A percentile compares a stretch with the other conserved stretches of the same genome.
Conservation (phyloP, 2,329 filamentous ascomycete genomes). For the Aspergillus pseudoglaucus region DNA sequence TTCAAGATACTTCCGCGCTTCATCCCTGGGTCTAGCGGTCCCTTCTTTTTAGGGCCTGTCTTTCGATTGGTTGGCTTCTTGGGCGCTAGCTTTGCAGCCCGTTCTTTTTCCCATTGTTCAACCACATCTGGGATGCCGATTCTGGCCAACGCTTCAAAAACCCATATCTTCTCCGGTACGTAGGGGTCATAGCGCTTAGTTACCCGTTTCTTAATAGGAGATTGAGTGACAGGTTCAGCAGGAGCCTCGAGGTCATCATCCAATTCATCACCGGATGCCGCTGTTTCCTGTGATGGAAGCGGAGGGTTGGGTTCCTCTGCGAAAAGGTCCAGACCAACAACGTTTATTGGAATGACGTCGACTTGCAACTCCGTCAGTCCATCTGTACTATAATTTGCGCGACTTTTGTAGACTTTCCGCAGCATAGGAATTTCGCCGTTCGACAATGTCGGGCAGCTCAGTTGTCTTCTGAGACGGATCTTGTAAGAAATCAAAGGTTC, state of each 20-base stretch:
- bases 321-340: conserved; percentile 71
- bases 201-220: conserved; percentile 20
- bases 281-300: conserved; percentile 21
- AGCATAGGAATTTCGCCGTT: conserved; percentile 52
- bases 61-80: conserved; percentile 21
- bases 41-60: conserved; percentile 28
- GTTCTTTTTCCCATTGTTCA: conserved; percentile 54
- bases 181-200: conserved; percentile 54
- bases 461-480: conserved; percentile 34
- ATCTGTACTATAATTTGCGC: conserved; percentile 69
- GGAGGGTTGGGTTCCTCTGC: conserved; percentile 61
- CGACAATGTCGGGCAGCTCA: conserved; percentile 25
- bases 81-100: conserved; percentile 23
- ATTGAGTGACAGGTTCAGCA: conserved; percentile 14
- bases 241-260: conserved; percentile 22
- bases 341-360: conserved; percentile 65
- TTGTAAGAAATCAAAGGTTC: conserved; percentile 65
- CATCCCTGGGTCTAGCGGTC: conserved; percentile 35
- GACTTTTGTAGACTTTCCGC: conserved; percentile 58
- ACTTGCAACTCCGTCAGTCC: conserved; percentile 70
- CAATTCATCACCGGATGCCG: conserved; percentile 25
- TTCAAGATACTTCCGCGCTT: conserved; percentile 35
- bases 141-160: conserved; percentile 58
- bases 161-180: conserved; percentile 60
- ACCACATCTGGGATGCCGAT: conserved; percentile 60